Base-by-base conservation (phyloP, 306 rosid genomes). In the Prunus salicina region DNA sequence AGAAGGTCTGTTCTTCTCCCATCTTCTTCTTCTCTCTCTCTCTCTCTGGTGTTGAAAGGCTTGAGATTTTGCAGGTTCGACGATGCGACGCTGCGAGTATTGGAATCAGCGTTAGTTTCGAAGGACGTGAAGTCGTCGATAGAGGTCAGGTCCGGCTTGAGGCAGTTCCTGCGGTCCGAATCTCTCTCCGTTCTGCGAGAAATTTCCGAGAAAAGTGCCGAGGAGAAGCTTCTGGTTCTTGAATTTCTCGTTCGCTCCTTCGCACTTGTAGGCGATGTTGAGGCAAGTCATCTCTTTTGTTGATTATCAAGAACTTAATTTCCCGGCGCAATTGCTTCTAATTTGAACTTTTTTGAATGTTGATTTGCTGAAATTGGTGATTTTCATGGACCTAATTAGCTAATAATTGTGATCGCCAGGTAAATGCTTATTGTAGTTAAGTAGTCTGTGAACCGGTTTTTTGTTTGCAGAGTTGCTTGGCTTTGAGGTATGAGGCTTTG, bases 401-500 rank as follows among this genome's bases (percentile, higher is more conserved):
- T 14, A 6, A 27, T 62, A 62, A 62, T 3, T 32, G 43, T 14
- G 18, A 6, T 62, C 20, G 20, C 25, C 7, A 6, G 43, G 20
- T 51, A 51, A 51, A 47, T 28, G n/a, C 8, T 55, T 12, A 8
- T 38, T 24, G 28, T 16, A 18, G 38, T 34, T 24, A 50, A 11
- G 49, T 13, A 25, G 24, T 22, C 65, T 58, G 15, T 67, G 38
- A 16, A 10, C 62, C 24, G 15, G 61, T 66, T 64, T 56, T 53
- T 69, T 80, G 80, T 60, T 45, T 56, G 41, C 68, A 90, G 97
- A 95, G 91, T 83, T 92, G 93, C 82, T 85, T 92, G 86, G 98
- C 97, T 15, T 77, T 95, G 89, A 87, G 96, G 79, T 92, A 95
- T 47, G 98, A 95, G 79, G 97, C 90, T 79, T 88, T 95, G 82